A percentile compares a stretch with the other conserved stretches of the same genome.
Conservation (phyloP, 306 rosid genomes). For the Citrullus mucosospermus region DNA sequence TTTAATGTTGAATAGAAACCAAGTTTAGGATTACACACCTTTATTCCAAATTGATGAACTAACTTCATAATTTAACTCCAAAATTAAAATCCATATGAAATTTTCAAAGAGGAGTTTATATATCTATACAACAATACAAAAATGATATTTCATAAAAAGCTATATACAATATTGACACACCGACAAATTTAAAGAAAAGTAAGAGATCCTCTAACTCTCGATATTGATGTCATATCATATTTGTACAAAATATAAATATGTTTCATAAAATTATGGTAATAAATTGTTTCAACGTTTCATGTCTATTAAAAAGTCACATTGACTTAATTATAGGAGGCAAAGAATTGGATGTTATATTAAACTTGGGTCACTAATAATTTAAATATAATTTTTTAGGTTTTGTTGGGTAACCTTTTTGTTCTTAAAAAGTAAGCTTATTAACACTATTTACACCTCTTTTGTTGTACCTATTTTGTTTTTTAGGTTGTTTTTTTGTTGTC, state of each 20-base stretch:
- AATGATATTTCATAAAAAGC: background rate
- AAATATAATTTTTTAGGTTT: too few relatives aligned
- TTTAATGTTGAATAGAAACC: background rate
- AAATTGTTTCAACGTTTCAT: background rate
- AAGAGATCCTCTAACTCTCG: rapidly evolving
- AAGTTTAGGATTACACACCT: background rate
- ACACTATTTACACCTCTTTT: too few relatives aligned
- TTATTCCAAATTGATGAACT: background rate
- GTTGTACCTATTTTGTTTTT: too few relatives aligned
- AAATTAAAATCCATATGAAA: background rate
- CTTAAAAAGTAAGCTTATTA: too few relatives aligned
- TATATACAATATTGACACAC: background rate
- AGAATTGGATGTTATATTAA: background rate
- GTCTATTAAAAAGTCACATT: background rate
- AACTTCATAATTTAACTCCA: too few relatives aligned
- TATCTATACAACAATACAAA: background rate
- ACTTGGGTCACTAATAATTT: background rate
- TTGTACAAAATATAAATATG: background rate
- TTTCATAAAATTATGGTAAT: background rate
- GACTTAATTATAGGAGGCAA: background rate
- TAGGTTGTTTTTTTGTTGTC: too few relatives aligned
- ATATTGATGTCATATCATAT: background rate
- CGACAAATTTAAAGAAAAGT: background rate
- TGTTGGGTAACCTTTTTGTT: too few relatives aligned
- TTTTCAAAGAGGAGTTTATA: background rate